Evolutionary conservation across 108 stramenopile species (phyloP), one percentile per base, ranked within the genome.

Genomic region (Skeletonema menzelii): DNA sequence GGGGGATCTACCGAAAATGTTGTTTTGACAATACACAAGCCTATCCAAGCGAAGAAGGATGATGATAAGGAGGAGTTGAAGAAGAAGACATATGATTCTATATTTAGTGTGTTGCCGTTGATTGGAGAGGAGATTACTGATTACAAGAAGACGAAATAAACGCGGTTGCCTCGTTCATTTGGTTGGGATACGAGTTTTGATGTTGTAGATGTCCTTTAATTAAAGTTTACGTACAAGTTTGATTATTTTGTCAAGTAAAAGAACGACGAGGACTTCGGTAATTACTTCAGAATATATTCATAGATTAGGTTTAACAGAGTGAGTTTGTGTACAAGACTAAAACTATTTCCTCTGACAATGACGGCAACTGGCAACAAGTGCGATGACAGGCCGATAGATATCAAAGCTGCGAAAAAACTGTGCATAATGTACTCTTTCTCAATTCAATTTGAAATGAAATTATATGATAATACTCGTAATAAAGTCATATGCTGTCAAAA

Each of bases 11-110:
- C 46, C 0, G 67, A 75, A 31, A 86, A 82, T 17, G 80, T 90
- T 34, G 79, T 85, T 11, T 46, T 94, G 58, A 91, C 89, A 19
- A 70, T 90, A 19, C 90, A 91, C 53, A 72, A 85, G 58, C 76
- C 87, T 11, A 86, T 94, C 37, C 58, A 59, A 30, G 78, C 68
- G 8, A 82, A 76, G 10, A 80, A 77, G 47, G 80, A 66, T 20
- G 84, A 78, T 67, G 87, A 89, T n/a, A 64, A 69, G 40, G 88
- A 91, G 46, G 69, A 80, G n/a, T 70, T 93, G 56, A 93, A 91
- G 60, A 71, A 80, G 46, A 62, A 85, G 70, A 85, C 85, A 19
- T 82, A 76, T 59, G 85, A 93, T 63, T 59, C 67, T 14, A 91
- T 93, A 40, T 91, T 86, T 78, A 91, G 89, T 66, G 87, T 86